A percentile compares a stretch with the other conserved stretches of the same genome.
Conservation (phyloP, 2,329 filamentous ascomycete genomes). For the Xylaria digitata region DNA sequence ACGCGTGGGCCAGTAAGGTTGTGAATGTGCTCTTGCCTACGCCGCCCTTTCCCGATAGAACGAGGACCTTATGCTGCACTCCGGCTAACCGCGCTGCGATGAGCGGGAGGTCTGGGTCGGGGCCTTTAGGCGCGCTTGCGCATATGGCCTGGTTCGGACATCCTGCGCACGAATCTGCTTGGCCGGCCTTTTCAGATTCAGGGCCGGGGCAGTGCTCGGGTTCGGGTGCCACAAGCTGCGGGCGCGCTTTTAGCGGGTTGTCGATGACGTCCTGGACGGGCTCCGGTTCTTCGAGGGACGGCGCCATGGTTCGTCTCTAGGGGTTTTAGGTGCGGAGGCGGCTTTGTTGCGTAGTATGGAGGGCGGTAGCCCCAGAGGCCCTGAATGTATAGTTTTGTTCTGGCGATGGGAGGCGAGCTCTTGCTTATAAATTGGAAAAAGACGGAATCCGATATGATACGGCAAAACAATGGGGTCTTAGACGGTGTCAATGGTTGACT, state of each 20-base stretch:
- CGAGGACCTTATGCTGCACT: constrained; percentile 91
- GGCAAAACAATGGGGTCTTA: constrained; percentile 1
- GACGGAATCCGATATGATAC: constrained; percentile 12
- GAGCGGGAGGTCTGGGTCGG: constrained; percentile 90
- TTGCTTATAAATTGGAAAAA: constrained; percentile 39
- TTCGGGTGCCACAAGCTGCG: constrained; percentile 90
- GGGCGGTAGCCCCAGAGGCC: constrained; percentile 2
- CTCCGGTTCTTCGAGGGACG: constrained; percentile 79
- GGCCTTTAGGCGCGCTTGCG: constrained; percentile 91
- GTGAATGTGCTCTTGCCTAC: constrained; percentile 97
- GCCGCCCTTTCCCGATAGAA: constrained; percentile 94
- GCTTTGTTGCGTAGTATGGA: neutral
- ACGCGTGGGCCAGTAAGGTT: constrained; percentile 86
- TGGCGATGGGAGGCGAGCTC: constrained; percentile 16
- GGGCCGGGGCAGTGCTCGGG: constrained; percentile 97
- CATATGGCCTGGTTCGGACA: constrained; percentile 98
- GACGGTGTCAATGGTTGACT: constrained; percentile 1
- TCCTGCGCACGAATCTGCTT: constrained; percentile 86
- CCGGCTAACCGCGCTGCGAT: constrained; percentile 85
- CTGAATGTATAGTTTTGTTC: neutral
- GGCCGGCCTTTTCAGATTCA: constrained; percentile 76
- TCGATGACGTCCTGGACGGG: constrained; percentile 75
- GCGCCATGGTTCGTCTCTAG: constrained; percentile 71
- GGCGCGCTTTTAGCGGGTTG: constrained; percentile 80
- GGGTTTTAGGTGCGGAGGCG: neutral